Evolutionary conservation across 2,329 filamentous ascomycete genomes (phyloP).

Genomic region (Cordyceps tenuipes): DNA sequence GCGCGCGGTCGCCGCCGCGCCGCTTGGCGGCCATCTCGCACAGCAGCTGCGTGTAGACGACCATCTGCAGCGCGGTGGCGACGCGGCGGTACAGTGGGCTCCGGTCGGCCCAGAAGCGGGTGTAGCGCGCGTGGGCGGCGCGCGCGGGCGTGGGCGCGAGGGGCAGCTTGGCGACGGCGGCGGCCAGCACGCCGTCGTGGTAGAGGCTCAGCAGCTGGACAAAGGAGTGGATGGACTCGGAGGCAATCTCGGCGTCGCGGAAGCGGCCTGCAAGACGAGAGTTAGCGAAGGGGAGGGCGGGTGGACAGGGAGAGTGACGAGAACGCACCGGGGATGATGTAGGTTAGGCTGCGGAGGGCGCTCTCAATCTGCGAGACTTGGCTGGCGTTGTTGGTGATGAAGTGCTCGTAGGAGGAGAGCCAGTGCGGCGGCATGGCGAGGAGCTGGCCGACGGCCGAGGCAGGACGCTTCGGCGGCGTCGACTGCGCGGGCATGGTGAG

Average conservation of each 20-base stretch:
- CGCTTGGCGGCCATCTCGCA: conserved; percentile 96
- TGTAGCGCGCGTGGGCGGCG: conserved; percentile 56
- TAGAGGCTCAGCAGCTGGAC: conserved; percentile 88
- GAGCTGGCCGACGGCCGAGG: conserved; percentile 25
- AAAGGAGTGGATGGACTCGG: conserved; percentile 81
- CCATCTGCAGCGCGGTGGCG: conserved; percentile 75
- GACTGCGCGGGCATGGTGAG: conserved; percentile 11
- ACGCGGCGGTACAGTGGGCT: conserved; percentile 69
- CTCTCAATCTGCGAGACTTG: conserved; percentile 95
- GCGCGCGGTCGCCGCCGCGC: conserved; percentile 64
- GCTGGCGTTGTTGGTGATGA: conserved; percentile 89
- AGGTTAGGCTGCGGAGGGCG: conserved; percentile 82
- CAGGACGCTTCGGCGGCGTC: conserved; percentile 12
- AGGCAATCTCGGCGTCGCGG: conserved; percentile 87
- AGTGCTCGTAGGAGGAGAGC: conserved; percentile 70
- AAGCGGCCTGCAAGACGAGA: conserved; percentile 54
- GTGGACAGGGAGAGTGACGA: no score
- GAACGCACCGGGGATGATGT: conserved; percentile 73
- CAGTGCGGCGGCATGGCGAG: conserved; percentile 55
- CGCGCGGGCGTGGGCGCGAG: conserved; percentile 43
- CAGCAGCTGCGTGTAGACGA: conserved; percentile 91
- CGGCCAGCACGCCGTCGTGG: conserved; percentile 78
- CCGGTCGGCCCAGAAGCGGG: conserved; percentile 55
- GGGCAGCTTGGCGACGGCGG: conserved; percentile 50
- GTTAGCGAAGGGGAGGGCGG: background rate